These are phyloP conservation scores for Globisporangium apiculatum DNA, from an alignment of 352 stramenopile species.

Conservation along the genomic window DNA sequence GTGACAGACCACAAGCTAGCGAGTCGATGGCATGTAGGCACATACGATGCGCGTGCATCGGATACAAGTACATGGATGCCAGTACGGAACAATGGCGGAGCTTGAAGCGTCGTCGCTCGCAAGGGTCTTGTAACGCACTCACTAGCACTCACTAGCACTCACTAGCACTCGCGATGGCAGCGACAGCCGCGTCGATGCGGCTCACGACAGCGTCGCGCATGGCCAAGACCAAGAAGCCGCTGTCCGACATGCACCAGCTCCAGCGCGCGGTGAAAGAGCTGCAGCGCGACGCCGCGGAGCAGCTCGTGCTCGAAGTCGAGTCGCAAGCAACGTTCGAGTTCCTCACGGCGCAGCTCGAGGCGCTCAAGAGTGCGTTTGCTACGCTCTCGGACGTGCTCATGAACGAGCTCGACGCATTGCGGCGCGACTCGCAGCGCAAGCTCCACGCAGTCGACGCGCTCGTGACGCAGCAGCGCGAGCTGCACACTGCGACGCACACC, in stretches of 20 bases:
- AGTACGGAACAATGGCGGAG: too few relatives aligned
- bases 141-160: too few relatives aligned
- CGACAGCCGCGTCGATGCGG: constrained; percentile 37
- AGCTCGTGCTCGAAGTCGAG: constrained; percentile 69
- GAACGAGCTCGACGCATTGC: constrained; percentile 59
- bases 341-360: constrained; percentile 66
- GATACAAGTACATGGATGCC: too few relatives aligned
- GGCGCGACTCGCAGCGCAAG: constrained; percentile 58
- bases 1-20: too few relatives aligned
- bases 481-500: constrained; percentile 50
- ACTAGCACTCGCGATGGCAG: constrained; percentile 7
- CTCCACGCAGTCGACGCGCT: constrained; percentile 55
- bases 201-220: constrained; percentile 46
- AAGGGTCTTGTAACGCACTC: too few relatives aligned
- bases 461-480: constrained; percentile 41
- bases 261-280: constrained; percentile 71
- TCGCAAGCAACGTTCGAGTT: constrained; percentile 83
- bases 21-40: too few relatives aligned
- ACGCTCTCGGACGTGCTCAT: constrained; percentile 77
- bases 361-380: constrained; percentile 66
- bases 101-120: too few relatives aligned
- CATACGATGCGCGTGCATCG: too few relatives aligned
- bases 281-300: constrained; percentile 64
- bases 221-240: constrained; percentile 75
- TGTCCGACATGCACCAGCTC: constrained; percentile 78